Evolutionary conservation across 768 basidiomycete genomes (phyloP).

Genomic region (Fomitopsis pulvina): DNA sequence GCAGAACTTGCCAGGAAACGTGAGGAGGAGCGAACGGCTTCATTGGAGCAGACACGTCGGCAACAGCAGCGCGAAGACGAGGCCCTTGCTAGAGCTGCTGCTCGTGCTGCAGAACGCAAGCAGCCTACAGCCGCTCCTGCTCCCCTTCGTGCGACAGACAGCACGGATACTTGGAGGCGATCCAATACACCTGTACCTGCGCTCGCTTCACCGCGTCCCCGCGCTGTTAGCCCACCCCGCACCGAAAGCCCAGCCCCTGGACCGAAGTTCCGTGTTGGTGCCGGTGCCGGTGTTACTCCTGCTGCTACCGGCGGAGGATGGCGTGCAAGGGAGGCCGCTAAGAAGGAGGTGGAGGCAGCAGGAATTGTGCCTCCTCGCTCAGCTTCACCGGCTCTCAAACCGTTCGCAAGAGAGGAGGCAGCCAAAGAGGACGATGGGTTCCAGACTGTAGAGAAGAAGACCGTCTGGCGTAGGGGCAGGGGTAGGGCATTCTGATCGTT

Average conservation of each 20-base stretch:
- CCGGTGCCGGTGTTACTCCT: too few species aligned
- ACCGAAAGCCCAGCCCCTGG: conserved; percentile 41
- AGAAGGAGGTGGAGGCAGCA: conserved; percentile 26
- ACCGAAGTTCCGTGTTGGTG: conserved; percentile 38
- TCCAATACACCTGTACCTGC: conserved; percentile 10
- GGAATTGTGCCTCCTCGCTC: conserved; percentile 25
- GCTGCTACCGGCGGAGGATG: conserved; percentile 42
- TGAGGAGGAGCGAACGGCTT: conserved; percentile 44
- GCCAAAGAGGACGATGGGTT: conserved; percentile 66
- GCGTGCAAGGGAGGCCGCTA: conserved; percentile 52
- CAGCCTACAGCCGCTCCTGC: conserved; percentile 14
- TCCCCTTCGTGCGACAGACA: neutral
- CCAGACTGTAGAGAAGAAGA: conserved; percentile 47
- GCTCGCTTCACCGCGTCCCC: conserved; percentile 14
- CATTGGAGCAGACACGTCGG: conserved; percentile 47
- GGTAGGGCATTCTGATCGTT: conserved; percentile 3
- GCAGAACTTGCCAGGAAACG: conserved; percentile 46
- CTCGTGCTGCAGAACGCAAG: conserved; percentile 31
- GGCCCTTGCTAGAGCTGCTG: conserved; percentile 35
- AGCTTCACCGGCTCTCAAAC: conserved; percentile 30
- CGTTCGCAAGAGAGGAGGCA: conserved; percentile 30
- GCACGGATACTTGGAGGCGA: conserved; percentile 19
- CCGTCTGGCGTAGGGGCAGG: conserved; percentile 25
- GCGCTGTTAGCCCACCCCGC: conserved; percentile 33
- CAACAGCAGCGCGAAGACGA: conserved; percentile 68